phyloP scores from a whole-genome alignment of 2,329 filamentous ascomycete species.

The Sclerotinia trifoliorum region DNA sequence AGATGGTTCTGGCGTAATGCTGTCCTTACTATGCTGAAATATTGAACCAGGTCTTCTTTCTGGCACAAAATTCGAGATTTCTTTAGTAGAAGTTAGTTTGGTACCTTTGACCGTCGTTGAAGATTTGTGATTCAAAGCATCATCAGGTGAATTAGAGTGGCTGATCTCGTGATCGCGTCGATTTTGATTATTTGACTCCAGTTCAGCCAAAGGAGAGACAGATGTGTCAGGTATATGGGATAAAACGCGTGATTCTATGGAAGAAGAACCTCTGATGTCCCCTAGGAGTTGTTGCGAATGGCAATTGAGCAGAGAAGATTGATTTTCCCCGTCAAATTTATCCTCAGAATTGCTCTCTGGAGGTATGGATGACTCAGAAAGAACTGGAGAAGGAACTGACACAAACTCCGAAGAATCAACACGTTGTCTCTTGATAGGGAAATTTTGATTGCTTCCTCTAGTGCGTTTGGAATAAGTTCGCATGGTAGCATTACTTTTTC shows the following conservation, averaged over 20 bases:
- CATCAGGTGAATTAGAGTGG: neutral
- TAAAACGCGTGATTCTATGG: conserved; percentile 2
- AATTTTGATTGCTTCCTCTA: conserved; percentile 16
- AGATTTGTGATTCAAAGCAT: neutral
- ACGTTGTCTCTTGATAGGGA: conserved; percentile 25
- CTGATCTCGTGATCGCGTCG: conserved; percentile 3
- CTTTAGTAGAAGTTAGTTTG: neutral
- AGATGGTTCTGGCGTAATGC: too few species aligned
- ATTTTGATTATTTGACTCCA: conserved; percentile 10
- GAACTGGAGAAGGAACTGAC: neutral
- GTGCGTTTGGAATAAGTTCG: conserved; percentile 24
- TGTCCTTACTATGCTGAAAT: neutral
- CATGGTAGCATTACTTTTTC: conserved; percentile 15
- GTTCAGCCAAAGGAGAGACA: neutral
- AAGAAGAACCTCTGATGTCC: neutral
- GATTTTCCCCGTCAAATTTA: neutral
- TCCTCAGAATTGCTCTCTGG: neutral
- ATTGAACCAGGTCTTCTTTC: neutral
- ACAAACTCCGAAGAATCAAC: conserved; percentile 23
- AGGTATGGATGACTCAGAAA: neutral
- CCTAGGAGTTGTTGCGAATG: neutral
- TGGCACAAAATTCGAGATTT: neutral
- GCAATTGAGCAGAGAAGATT: neutral
- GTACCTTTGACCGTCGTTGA: neutral
- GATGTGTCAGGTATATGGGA: neutral